Base-by-base conservation (phyloP, 1,284 basidiomycete species). In the Malassezia pachydermatis region DNA sequence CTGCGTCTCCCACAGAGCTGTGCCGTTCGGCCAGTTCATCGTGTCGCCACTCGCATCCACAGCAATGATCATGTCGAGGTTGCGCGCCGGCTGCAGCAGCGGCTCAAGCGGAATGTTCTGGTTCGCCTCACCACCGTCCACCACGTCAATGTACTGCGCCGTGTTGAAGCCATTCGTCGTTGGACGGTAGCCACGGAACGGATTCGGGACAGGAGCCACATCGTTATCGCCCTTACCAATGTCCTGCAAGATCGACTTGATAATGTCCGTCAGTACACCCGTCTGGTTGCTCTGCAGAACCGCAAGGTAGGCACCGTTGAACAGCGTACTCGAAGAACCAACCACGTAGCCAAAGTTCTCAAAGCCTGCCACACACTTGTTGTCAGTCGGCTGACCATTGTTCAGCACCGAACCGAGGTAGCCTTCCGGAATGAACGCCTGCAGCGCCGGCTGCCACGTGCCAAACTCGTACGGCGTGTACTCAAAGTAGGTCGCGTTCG, bases 11-110 rank as follows among this genome's bases (percentile, higher is more conserved):
- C 65, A 57, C 4, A 78, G 63, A 2, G 75, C 67, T 0, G 76
- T 74, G 4, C 76, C 76, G 62, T 84, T 84, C 42, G 84, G 82
- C 80, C 80, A 86, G 42, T 27, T 23, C 50, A 78, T 74, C 10
- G 46, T 51, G 40, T 81, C 79, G 51, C 79, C 75, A 48, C 79
- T 80, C 4, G 76, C 76, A 61, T 86, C 84, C 7, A 83, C 65
- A 1, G 79, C 81, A n/a, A 86, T 75, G 45, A 86, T 76, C 4
- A 82, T 75, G 65, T 86, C 84, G 23, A 86, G 46, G 0, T 62
- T 73, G 35, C 84, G 76, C 1, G 78, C 77, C 37, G 78, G 80
- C 35, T 83, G 79, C 47, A 86, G 76, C 7, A 83, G 65, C 4
- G 81, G 78, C 9, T 77, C 78, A 19, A 82, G 75, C 0, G 84